phyloP scores from a whole-genome alignment of 192 early-diverging fungal species.

The Backusella westeae region DNA sequence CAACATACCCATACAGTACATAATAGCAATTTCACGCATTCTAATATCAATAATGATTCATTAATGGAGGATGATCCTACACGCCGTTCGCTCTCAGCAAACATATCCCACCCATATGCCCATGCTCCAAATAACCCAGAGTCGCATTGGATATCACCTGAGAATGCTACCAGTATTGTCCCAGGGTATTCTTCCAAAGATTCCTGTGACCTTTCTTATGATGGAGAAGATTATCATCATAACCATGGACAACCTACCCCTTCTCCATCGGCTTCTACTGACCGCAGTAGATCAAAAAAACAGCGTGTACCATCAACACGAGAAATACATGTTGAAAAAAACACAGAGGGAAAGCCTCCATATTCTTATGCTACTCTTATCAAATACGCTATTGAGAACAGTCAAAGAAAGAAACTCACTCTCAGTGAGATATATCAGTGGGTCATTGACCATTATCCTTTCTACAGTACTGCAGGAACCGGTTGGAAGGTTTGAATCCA shows the following conservation, averaged over 20 bases:
- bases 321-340: constrained; percentile 33
- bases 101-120: neutral
- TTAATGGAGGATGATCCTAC: neutral
- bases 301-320: constrained; percentile 2
- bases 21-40: neutral
- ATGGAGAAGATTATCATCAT: constrained; percentile 8
- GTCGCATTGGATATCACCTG: neutral
- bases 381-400: constrained; percentile 69
- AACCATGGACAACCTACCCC: constrained; percentile 9
- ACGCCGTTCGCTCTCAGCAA: neutral
- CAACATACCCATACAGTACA: neutral
- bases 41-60: neutral
- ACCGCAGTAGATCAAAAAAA: constrained; percentile 14
- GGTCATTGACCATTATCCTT: constrained; percentile 69
- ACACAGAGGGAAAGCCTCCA: constrained; percentile 60
- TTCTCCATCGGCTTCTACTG: neutral
- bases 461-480: constrained; percentile 63
- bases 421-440: constrained; percentile 81
- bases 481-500: constrained; percentile 48
- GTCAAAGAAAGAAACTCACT: constrained; percentile 63
- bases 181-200: constrained; percentile 6
- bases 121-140: neutral
- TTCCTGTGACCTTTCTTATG: constrained; percentile 7
- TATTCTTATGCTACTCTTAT: constrained; percentile 80
- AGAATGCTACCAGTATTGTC: neutral